phyloP scores from a whole-genome alignment of 805 yeast species.

The Zygoascus ofunaensis region DNA sequence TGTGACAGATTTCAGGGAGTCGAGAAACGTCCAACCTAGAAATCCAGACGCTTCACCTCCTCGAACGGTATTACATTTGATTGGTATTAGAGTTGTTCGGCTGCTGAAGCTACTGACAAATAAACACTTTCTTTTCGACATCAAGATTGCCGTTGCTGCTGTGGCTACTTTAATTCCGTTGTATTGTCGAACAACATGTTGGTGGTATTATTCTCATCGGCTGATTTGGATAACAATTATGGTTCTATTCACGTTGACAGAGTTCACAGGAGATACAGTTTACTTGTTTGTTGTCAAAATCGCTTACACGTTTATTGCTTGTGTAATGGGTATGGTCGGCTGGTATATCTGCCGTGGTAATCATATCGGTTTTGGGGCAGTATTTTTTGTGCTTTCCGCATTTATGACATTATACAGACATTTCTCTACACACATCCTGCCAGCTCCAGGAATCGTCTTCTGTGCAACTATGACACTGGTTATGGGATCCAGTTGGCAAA shows the following conservation, averaged over 20 bases:
- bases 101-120: conserved; percentile 1
- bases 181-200: conserved; percentile 18
- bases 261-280: conserved; percentile 27
- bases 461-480: conserved; percentile 24
- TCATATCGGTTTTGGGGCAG: conserved; percentile 25
- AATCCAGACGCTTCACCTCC: conserved; percentile 28
- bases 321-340: conserved; percentile 25
- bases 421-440: conserved; percentile 20
- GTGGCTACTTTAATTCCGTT: conserved; percentile 20
- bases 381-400: conserved; percentile 20
- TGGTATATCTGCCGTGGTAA: conserved; percentile 30
- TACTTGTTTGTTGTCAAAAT: conserved; percentile 22
- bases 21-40: conserved; percentile 10
- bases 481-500: conserved; percentile 26
- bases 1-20: background rate
- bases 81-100: conserved; percentile 14
- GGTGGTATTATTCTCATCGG: conserved; percentile 16
- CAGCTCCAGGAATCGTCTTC: conserved; percentile 24
- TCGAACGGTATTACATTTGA: conserved; percentile 18
- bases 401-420: conserved; percentile 24
- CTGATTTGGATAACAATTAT: conserved; percentile 27
- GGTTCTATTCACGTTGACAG: conserved; percentile 21
- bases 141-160: conserved; percentile 21
- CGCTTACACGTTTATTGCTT: conserved; percentile 24
- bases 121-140: conserved; percentile 15